Conservation (phyloP, 2,329 filamentous ascomycete species). For the Curvularia sp. region DNA sequence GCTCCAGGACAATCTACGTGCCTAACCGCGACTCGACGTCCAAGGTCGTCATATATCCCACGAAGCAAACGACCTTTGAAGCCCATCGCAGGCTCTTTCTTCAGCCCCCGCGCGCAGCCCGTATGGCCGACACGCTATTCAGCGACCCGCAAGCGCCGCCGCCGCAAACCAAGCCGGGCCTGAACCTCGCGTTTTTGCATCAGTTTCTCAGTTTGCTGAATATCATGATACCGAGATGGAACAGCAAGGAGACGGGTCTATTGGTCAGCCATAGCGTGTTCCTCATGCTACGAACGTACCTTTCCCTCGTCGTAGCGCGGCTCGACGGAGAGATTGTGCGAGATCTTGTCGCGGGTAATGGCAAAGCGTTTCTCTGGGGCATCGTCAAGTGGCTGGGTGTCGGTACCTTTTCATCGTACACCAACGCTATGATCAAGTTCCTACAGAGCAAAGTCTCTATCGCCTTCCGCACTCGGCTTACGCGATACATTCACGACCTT, state of each 20-base stretch:
- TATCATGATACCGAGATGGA: slow-evolving; percentile 96
- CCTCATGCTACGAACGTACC: slow-evolving; percentile 88
- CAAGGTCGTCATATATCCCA: slow-evolving; percentile 89
- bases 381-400: slow-evolving; percentile 95
- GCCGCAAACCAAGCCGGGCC: slow-evolving; percentile 86
- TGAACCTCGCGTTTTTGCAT: slow-evolving; percentile 95
- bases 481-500: slow-evolving; percentile 94
- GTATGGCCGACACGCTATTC: slow-evolving; percentile 68
- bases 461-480: slow-evolving; percentile 92
- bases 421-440: slow-evolving; percentile 99
- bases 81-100: slow-evolving; percentile 92
- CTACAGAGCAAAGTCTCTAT: slow-evolving; percentile 98
- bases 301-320: slow-evolving; percentile 90
- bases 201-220: slow-evolving; percentile 95
- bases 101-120: slow-evolving; percentile 84
- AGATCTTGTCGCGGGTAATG: slow-evolving; percentile 94
- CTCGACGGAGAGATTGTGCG: slow-evolving; percentile 95
- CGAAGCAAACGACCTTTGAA: slow-evolving; percentile 93
- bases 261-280: slow-evolving; percentile 89
- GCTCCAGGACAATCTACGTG: slow-evolving; percentile 92
- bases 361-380: slow-evolving; percentile 85
- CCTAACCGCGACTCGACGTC: slow-evolving; percentile 87
- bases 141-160: slow-evolving; percentile 73
- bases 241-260: slow-evolving; percentile 92
- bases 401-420: slow-evolving; percentile 92